Evolutionary conservation across 495 filamentous ascomycete species (phyloP), one percentile per base, ranked within the genome.

Genomic region (Penicillium daleae): DNA sequence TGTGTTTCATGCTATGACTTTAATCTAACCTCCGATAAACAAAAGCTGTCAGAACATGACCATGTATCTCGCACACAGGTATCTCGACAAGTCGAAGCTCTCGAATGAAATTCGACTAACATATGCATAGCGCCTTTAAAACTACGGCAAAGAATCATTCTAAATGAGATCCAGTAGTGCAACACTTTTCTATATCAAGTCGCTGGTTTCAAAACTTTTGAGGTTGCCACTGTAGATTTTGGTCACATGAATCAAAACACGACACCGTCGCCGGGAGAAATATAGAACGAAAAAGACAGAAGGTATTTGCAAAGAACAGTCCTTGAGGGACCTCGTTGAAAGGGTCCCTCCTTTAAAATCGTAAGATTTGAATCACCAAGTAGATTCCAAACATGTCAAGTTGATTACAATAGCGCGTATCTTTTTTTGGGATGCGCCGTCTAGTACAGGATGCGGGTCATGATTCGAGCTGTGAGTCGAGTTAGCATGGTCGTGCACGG

Each of bases 381-480:
- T 17, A 29, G 46, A 50, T 50, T 54, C 31, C 62, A 49, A 56
- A 35, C 27, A 51, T 55, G 55, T 69, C 56, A 71, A 71, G 69
- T 69, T 71, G 69, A 71, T 71, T 71, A 68, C 64, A 64, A 44
- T 29, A 33, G 46, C 40, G 60, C 49, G 49, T 52, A 53, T 54
- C n/a, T 6, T 6, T 21, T 22, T 46, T 22, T 53, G 32, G 51
- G 56, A 32, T 54, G 27, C 29, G 51, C 31, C 9, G 19, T 64
- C 70, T 83, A 98, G 75, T 97, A 98, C 53, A 98, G 77, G 52
- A 98, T 83, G 56, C 94, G 86, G 29, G 92, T 96, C 80, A 92
- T 82, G 57, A 98, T 95, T 61, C 92, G 88, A 73, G 90, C 89
- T 92, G 64, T 15, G 22, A 21, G 9, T 1, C 6, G 2, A 35